Conservation (phyloP, 116 monocot species). For the Phalaenopsis hybrid region DNA sequence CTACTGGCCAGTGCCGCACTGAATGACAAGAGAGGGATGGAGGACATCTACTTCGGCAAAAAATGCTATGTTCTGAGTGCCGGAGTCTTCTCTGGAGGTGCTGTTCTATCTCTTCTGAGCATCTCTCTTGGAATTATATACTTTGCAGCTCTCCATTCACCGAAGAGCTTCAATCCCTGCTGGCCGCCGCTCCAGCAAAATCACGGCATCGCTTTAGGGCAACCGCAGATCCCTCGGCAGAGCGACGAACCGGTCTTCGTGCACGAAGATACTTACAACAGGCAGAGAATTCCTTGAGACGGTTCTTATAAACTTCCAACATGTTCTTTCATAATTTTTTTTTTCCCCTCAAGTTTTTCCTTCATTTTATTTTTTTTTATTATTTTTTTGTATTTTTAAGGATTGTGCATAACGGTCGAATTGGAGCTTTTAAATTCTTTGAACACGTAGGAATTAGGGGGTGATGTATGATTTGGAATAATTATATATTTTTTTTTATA, state of each 20-base stretch:
- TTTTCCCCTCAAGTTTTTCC: too few relatives aligned
- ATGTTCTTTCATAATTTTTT: too few relatives aligned
- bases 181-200: conserved; percentile 13
- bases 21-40: conserved; percentile 39
- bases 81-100: conserved; percentile 75
- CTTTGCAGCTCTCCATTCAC: conserved; percentile 35
- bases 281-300: conserved; percentile 24
- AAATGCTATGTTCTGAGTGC: conserved; percentile 86
- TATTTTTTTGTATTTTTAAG: too few relatives aligned
- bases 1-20: conserved; percentile 67
- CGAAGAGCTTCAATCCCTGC: conserved; percentile 14
- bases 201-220: conserved; percentile 30
- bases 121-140: conserved; percentile 47
- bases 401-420: too few relatives aligned
- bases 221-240: conserved; percentile 40
- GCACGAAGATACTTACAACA: conserved; percentile 80
- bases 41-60: conserved; percentile 34
- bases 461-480: too few relatives aligned
- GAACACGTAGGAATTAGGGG: too few relatives aligned
- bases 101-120: conserved; percentile 58
- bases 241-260: conserved; percentile 69
- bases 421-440: too few relatives aligned
- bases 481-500: too few relatives aligned
- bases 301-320: too few relatives aligned
- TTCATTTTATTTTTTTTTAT: too few relatives aligned